Base-by-base conservation (phyloP, 805 yeast genomes). In the Scheffersomyces ergatensis region DNA sequence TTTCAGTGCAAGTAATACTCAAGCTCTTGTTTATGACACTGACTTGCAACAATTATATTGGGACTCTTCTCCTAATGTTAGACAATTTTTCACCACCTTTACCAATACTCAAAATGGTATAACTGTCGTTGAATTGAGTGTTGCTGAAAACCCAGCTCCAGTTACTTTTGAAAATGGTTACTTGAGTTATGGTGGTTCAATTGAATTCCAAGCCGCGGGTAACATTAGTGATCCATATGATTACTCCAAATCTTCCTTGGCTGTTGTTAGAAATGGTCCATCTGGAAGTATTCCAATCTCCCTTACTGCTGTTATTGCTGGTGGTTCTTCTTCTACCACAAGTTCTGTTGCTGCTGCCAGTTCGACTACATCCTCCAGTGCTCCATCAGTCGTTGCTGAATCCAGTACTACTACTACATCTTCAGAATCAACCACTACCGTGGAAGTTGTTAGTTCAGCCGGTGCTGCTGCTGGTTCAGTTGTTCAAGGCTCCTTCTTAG, bases 361-460 rank as follows among this genome's bases (percentile, higher is more conserved):
- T 29, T 5, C 32, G 5, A 25, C 14, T 15, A 5, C 32, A 29
- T 14, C 32, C 18, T 14, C 32, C 11, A 16, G 24, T n/a, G 30
- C n/a, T 21, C 4, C 24, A 21, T 14, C 27, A 11, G n/a, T n/a
- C n/a, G n/a, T n/a, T n/a, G n/a, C n/a, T n/a, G n/a, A n/a, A 7
- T 21, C 24, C 9, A 9, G 9, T 2, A 7, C 42, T 16, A 35
- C 40, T 39, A 55, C 49, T 42, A 51, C 49, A 17, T 39, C 55
- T 24, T 46, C 53, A 27, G 30, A 38, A 13, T 18, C 39, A 11
- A 34, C 34, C 21, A 47, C 49, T n/a, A 37, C 38, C 38, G 55
- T 45, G 42, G 55, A 55, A 44, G 70, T 56, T 38, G 69, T 63
- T 55, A 59, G 58, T 45, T 65, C 62, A 45, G 69, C 62, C 51